Conservation (phyloP, 2,329 filamentous ascomycete species). For the Sporothrix schenckii region DNA sequence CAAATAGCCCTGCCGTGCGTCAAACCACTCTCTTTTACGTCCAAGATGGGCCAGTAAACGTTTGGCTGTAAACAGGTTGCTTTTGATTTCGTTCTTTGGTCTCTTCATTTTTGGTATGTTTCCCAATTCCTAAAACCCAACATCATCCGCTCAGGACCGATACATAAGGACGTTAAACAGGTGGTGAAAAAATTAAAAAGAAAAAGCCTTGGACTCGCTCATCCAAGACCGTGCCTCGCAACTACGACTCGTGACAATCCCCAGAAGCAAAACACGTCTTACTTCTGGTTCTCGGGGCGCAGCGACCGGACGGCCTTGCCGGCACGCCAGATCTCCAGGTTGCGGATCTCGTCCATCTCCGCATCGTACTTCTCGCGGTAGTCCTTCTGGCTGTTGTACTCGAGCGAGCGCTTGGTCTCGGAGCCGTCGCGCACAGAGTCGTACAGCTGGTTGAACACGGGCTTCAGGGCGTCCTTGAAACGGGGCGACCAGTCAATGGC, state of each 20-base stretch:
- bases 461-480: slow-evolving; percentile 99
- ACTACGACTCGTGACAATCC: background rate
- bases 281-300: slow-evolving; percentile 85
- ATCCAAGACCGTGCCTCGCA: background rate
- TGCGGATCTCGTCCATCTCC: slow-evolving; percentile 98
- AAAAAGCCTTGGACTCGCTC: background rate
- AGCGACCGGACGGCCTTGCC: slow-evolving; percentile 94
- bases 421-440: slow-evolving; percentile 85
- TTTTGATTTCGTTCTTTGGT: slow-evolving; percentile 25
- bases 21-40: background rate
- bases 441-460: slow-evolving; percentile 97
- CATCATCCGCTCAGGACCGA: slow-evolving; percentile 25
- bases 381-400: slow-evolving; percentile 94
- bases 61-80: background rate
- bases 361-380: slow-evolving; percentile 97
- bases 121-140: slow-evolving; percentile 28
- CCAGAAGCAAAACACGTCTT: slow-evolving; percentile 42
- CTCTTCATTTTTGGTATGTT: slow-evolving; percentile 19
- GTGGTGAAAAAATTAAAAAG: slow-evolving; percentile 1
- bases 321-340: slow-evolving; percentile 98
- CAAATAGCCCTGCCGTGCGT: background rate
- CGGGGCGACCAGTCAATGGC: slow-evolving; percentile 97
- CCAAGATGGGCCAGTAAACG: background rate
- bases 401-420: slow-evolving; percentile 94
- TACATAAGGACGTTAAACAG: slow-evolving; percentile 16